These are phyloP conservation scores for Tubosaeta sp. DNA, from an alignment of 768 basidiomycete genomes.

Conservation along the genomic window DNA sequence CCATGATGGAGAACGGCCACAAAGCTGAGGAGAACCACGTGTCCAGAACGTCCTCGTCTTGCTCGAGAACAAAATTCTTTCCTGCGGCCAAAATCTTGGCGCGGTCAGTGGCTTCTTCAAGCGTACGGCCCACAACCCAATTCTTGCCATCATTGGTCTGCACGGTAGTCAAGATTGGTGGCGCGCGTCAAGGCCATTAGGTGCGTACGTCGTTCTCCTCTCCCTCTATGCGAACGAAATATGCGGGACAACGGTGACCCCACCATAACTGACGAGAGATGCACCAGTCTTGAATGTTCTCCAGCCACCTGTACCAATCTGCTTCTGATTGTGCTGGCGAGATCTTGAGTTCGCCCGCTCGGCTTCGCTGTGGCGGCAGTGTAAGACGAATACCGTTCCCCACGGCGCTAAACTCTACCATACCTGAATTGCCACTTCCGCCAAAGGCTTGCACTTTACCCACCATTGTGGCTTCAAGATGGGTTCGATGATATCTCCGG, in stretches of 20 bases:
- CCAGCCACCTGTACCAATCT: slow-evolving; percentile 97
- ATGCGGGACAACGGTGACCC: slow-evolving; percentile 96
- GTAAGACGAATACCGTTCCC: neutral
- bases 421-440: slow-evolving; percentile 86
- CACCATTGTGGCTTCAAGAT: slow-evolving; percentile 99
- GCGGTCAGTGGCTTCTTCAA: slow-evolving; percentile 72
- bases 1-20: slow-evolving; percentile 97
- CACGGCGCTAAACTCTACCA: neutral
- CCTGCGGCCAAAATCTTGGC: slow-evolving; percentile 68
- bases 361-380: slow-evolving; percentile 59
- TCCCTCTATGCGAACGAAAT: slow-evolving; percentile 85
- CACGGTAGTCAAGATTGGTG: neutral
- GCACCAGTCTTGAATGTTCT: slow-evolving; percentile 97
- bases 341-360: slow-evolving; percentile 81
- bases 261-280: slow-evolving; percentile 99
- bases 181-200: neutral
- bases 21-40: slow-evolving; percentile 98
- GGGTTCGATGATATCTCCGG: slow-evolving; percentile 93
- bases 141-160: slow-evolving; percentile 66
- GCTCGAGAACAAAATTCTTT: slow-evolving; percentile 68
- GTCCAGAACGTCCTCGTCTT: slow-evolving; percentile 96
- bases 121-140: slow-evolving; percentile 88
- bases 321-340: slow-evolving; percentile 80
- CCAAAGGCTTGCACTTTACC: slow-evolving; percentile 89
- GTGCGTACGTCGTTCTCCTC: slow-evolving; percentile 55